Evolutionary conservation across 1,284 basidiomycete species (phyloP).

Genomic region (Leccinum cinnamomeum): DNA sequence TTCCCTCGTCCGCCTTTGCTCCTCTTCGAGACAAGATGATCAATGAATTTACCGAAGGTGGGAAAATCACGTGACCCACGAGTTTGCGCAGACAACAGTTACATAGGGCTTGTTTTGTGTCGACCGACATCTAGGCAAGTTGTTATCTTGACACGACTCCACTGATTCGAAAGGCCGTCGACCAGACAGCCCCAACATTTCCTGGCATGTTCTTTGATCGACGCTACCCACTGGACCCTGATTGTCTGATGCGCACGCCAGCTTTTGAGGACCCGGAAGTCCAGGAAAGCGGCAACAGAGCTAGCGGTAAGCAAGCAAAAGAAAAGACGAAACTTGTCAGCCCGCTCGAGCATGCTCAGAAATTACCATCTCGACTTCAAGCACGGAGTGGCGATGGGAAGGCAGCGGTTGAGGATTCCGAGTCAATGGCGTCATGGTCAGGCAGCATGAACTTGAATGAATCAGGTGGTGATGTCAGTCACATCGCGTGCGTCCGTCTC

Average conservation of each 20-base stretch:
- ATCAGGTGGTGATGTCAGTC: conserved; percentile 35
- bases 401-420: neutral
- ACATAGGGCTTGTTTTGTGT: too few species aligned
- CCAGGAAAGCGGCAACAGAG: conserved; percentile 19
- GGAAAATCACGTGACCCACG: too few species aligned
- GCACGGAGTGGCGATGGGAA: neutral
- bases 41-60: too few species aligned
- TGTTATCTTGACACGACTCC: too few species aligned
- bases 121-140: too few species aligned
- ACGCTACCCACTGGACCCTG: too few species aligned
- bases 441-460: neutral
- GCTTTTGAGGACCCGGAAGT: neutral
- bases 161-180: too few species aligned
- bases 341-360: conserved; percentile 43
- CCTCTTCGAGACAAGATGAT: conserved; percentile 71
- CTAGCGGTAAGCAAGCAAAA: conserved; percentile 24
- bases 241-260: too few species aligned
- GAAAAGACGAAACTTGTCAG: conserved; percentile 30
- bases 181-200: too few species aligned
- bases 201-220: too few species aligned
- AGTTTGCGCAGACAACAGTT: too few species aligned
- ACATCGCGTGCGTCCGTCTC: conserved; percentile 39
- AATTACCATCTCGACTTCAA: conserved; percentile 28
- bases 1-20: conserved; percentile 62
- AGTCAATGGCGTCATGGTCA: neutral